Base-by-base conservation (phyloP, 352 stramenopile species). In the Pythium sukuiense region DNA sequence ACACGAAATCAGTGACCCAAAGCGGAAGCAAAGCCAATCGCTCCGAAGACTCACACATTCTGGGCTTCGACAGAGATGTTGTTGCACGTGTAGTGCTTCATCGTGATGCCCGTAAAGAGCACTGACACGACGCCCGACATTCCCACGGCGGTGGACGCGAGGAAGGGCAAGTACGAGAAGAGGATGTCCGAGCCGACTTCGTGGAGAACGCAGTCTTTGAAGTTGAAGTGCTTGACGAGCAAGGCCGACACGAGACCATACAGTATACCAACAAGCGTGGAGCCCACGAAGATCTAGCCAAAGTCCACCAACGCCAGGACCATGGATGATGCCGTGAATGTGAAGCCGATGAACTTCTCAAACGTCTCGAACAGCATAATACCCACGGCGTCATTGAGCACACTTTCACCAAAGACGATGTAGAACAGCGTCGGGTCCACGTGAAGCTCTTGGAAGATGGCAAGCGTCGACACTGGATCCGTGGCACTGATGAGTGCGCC, bases 361-460 rank as follows among this genome's bases (percentile, higher is more conserved):
- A 88, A 88, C 9, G 83, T 82, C 24, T 90, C 74, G 60, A 93
- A 96, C 1, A 95, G 64, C 12, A 93, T 83, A 37, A 96, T 83
- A 1, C 72, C 74, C 7, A 95, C 77, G 12, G 86, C 86, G 68
- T 96, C 88, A 64, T 95, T 96, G 24, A 96, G 70, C 24, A 90
- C 83, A 14, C 71, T 86, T 70, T 96, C 88, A 41, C 88, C 88
- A 79, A 95, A 95, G 3, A 93, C 80, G 20, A 96, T 71, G 66
- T 92, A 95, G 70, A 95, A 95, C 16, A 96, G 62, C 32, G 77
- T 81, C 35, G 83, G 82, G 63, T 96, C 82, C 0, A 75, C 69
- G n/a, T 69, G 73, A 12, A 81, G 71, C 27, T 79, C 76, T 72
- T 89, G 77, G 69, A 96, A 93, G 11, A 96, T 81, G 2, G 81